A percentile compares a stretch with the other conserved stretches of the same genome.
These are phyloP conservation scores for Aspergillus pseudonomiae DNA, from an alignment of 2,329 filamentous ascomycete species.

Conservation along the genomic window DNA sequence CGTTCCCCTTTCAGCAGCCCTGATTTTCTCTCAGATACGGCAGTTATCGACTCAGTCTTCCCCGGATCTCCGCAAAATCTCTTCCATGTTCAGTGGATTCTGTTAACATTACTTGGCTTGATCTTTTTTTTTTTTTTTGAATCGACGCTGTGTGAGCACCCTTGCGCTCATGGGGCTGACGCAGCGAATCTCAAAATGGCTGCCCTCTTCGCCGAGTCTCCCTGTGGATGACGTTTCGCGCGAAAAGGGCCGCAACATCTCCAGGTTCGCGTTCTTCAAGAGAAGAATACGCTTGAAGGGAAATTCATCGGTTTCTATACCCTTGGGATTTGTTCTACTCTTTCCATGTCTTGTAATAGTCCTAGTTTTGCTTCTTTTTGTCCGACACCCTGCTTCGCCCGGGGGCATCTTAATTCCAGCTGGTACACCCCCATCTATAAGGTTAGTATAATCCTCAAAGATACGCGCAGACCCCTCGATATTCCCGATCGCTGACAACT, in stretches of 20 bases:
- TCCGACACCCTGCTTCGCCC: conserved; percentile 81
- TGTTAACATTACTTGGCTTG: conserved; percentile 13
- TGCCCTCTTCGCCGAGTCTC: conserved; percentile 51
- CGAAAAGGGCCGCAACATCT: conserved; percentile 45
- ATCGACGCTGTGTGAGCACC: conserved; percentile 28
- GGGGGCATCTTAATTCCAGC: conserved; percentile 84
- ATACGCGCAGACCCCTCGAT: no score
- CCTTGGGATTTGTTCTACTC: conserved; percentile 86
- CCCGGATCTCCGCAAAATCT: conserved; percentile 7
- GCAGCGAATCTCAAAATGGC: conserved; percentile 56
- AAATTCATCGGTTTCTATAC: conserved; percentile 90
- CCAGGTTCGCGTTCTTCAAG: conserved; percentile 76
- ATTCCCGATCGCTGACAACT: conserved; percentile 20
- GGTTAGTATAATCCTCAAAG: conserved; percentile 58
- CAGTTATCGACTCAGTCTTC: conserved; percentile 1
- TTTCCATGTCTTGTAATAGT: conserved; percentile 91
- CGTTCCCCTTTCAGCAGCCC: conserved; percentile 6
- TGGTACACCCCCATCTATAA: conserved; percentile 83
- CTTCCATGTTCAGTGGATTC: conserved; percentile 14
- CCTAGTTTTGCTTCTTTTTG: conserved; percentile 85
- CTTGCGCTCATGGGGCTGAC: conserved; percentile 55
- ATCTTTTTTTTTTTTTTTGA: conserved; percentile 2
- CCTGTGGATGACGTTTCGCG: conserved; percentile 51
- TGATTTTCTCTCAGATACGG: not conserved
- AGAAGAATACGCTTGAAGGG: conserved; percentile 85